Base-by-base conservation (phyloP, 1,284 basidiomycete genomes). In the Puccinia horiana region DNA sequence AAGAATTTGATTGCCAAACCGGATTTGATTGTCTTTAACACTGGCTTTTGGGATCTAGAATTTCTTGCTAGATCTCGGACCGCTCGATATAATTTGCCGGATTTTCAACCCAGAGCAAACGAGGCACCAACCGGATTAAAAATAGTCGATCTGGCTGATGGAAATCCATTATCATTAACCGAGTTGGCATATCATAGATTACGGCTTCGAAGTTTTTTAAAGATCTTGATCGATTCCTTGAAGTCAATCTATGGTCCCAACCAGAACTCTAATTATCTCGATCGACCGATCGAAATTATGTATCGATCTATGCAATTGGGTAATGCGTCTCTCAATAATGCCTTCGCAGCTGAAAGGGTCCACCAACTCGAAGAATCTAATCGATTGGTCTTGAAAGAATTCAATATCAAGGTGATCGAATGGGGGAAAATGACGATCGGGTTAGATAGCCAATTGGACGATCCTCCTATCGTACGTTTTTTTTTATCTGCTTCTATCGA, bases 371-470 rank as follows among this genome's bases (percentile, higher is more conserved):
- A 80, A 35, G 32, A 70, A 44, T 80, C 78, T 35, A 80, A 80
- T 63, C 49, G 52, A 29, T 11, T 61, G 9, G 67, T 80, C 20
- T 16, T 73, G 0, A 72, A 72, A 63, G 69, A 80, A 61, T 61
- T 72, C 26, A 23, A 63, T 9, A 80, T 80, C 56, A 40, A 58
- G 20, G 56, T 80, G n/a, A 26, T 80, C 26, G 78, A 80, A 47
- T 80, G 78, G 78, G 78, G 78, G 11, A 80, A 80, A 73, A 80
- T 80, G 78, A 80, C 78, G 1, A 42, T 80, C n/a, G 78, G 78
- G 14, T 61, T 80, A 35, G 69, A 80, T 80, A 61, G 37, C 23
- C 78, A 80, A 73, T 52, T 80, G 37, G 47, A 67, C 23, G 78
- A 80, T 26, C 78, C 78, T 58, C 40, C 78, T 12, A 80, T 80